Evolutionary conservation across 768 basidiomycete species (phyloP), one percentile per base, ranked within the genome.

Genomic region (Lentinula sp.): DNA sequence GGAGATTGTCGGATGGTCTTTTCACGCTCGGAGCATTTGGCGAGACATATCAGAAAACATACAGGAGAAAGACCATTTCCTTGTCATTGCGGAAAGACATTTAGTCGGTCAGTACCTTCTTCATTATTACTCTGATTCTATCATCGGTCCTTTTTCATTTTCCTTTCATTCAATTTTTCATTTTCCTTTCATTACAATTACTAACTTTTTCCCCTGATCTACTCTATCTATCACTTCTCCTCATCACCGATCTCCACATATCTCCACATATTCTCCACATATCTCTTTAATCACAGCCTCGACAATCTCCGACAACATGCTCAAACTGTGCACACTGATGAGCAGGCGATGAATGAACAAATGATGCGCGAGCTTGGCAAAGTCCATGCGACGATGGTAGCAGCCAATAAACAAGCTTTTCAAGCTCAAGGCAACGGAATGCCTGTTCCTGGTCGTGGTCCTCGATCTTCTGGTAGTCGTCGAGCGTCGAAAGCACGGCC

Each of bases 1-100:
- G 94, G 93, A 66, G 93, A 95, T 52, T 98, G 96, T 77, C 82
- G 89, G 61, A 98, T 97, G 94, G 92, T 95, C 63, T 98, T 98
- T 37, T 51, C 51, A 53, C 56, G 65, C 62, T 65, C 63, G 16
- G 39, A 51, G 49, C 54, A 11, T 31, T 40, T 57, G 42, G 46
- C 7, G 45, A 57, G 45, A 21, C 37, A 61, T 28, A 43, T 40
- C 75, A 97, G 95, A 66, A 98, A 97, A 83, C 96, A 98, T 74
- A 98, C 96, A 3, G 96, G 96, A 63, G 96, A 98, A 71, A 87
- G 95, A n/a, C 96, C 96, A 16, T 98, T 98, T 74, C 84, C 87
- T 42, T 98, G 96, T 69, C 95, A 98, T 71, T 98, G 96, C 77
- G 84, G 87, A 13, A 95, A 96, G 73, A 89, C 95, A 65, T 51